Conservation (phyloP, 345 rosid species). For the Citrus reticulata region DNA sequence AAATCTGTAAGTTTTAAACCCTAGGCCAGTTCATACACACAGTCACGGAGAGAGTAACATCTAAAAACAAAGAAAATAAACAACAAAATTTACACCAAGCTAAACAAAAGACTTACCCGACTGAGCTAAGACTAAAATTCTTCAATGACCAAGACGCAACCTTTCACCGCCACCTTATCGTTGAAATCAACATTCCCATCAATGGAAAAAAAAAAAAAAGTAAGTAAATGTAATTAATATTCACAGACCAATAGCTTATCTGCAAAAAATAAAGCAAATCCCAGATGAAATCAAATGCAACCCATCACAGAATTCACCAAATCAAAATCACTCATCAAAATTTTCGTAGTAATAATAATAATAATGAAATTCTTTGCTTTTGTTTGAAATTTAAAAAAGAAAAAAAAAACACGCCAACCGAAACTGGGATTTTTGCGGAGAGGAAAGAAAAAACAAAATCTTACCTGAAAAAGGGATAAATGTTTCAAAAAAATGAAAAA, state of each 20-base stretch:
- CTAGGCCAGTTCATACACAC: not conserved
- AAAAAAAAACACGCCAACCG: not conserved
- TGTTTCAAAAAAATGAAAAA: not conserved
- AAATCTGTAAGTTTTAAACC: not conserved
- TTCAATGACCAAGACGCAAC: constrained; percentile 11
- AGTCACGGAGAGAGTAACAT: not conserved
- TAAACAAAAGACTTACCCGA: constrained; percentile 18
- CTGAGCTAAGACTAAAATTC: not conserved
- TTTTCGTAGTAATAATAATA: not conserved
- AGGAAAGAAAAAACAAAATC: not conserved
- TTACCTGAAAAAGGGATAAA: not conserved
- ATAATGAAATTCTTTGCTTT: not conserved
- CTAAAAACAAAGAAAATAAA: not conserved
- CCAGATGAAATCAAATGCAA: constrained; percentile 26
- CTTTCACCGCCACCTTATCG: constrained; percentile 10
- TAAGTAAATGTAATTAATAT: not conserved
- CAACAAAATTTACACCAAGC: not conserved
- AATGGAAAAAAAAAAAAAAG: not conserved
- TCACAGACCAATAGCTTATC: constrained; percentile 5
- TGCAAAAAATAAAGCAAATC: constrained; percentile 15
- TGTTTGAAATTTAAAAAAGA: not conserved
- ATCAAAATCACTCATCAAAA: not conserved
- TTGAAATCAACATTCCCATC: constrained; percentile 4
- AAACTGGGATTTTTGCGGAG: not conserved
- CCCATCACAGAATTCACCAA: not conserved